A percentile compares a stretch with the other conserved stretches of the same genome.
Conservation (phyloP, 1,284 basidiomycete genomes). For the Exobasidium rhododendri region DNA sequence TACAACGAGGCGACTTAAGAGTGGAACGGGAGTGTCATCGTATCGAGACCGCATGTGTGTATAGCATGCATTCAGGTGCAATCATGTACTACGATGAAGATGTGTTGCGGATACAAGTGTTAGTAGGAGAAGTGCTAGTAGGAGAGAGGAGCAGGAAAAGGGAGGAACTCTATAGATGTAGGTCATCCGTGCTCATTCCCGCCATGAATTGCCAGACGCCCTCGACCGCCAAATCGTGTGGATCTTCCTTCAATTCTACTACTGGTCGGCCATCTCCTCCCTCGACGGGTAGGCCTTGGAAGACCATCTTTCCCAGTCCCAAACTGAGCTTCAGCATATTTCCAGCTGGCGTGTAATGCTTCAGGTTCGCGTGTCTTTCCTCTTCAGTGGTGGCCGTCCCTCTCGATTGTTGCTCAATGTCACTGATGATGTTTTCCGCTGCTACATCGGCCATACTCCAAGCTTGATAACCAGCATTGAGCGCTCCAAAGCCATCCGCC, state of each 20-base stretch:
- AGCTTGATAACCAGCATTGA: conserved; percentile 54
- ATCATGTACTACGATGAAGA: too few species aligned
- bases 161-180: conserved; percentile 44
- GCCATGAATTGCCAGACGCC: conserved; percentile 51
- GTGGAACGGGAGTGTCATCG: too few species aligned
- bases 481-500: conserved; percentile 51
- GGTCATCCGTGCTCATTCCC: conserved; percentile 35
- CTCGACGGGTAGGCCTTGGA: conserved; percentile 37
- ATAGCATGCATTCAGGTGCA: too few species aligned
- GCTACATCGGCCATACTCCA: conserved; percentile 54
- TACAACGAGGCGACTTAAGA: too few species aligned
- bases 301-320: conserved; percentile 45
- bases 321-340: conserved; percentile 50
- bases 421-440: conserved; percentile 46
- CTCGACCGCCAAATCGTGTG: conserved; percentile 45
- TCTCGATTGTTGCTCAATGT: conserved; percentile 21
- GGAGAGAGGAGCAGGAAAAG: too few species aligned
- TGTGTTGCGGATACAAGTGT: too few species aligned
- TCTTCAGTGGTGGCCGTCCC: neutral
- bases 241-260: conserved; percentile 42
- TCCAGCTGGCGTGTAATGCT: conserved; percentile 38
- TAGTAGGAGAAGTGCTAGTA: too few species aligned
- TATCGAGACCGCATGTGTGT: too few species aligned
- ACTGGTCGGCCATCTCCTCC: conserved; percentile 26
- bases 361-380: conserved; percentile 13